Conservation (phyloP, 495 filamentous ascomycete genomes). For the Neurospora tetraspora region DNA sequence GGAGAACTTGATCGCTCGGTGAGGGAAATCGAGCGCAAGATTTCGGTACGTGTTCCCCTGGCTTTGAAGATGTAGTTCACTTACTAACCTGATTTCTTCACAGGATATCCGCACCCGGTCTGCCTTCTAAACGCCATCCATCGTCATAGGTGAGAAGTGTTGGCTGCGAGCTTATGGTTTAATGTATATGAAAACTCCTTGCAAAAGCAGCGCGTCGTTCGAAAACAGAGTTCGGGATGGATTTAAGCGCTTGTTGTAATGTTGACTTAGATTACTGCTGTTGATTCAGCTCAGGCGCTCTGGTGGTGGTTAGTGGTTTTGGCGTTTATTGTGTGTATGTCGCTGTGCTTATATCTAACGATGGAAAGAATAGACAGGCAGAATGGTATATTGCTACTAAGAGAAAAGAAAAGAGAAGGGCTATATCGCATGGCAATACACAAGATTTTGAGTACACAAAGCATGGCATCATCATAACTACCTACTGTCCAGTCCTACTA, state of each 20-base stretch:
- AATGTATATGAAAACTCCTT: neutral
- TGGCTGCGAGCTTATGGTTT: neutral
- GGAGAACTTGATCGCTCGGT: slow-evolving; percentile 84
- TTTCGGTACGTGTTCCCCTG: slow-evolving; percentile 54
- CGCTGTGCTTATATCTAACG: neutral
- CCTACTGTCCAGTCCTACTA: neutral
- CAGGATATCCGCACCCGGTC: slow-evolving; percentile 84
- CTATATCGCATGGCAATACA: neutral
- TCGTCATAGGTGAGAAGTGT: neutral
- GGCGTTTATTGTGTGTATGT: neutral
- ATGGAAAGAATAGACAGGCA: neutral
- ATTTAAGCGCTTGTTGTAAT: neutral
- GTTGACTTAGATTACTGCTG: neutral
- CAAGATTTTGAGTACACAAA: neutral
- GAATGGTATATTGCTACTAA: neutral
- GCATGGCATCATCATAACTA: neutral
- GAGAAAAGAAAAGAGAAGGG: neutral
- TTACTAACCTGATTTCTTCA: slow-evolving; percentile 14
- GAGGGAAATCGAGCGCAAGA: slow-evolving; percentile 87
- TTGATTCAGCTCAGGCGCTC: neutral
- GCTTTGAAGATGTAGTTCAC: neutral
- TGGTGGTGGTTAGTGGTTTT: neutral
- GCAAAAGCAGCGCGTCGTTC: neutral
- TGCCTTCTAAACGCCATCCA: slow-evolving; percentile 49
- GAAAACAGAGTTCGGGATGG: neutral